A percentile compares a stretch with the other conserved stretches of the same genome.
These are phyloP conservation scores for Austroboletus rostrupii DNA, from an alignment of 1,284 basidiomycete genomes.

Conservation along the genomic window DNA sequence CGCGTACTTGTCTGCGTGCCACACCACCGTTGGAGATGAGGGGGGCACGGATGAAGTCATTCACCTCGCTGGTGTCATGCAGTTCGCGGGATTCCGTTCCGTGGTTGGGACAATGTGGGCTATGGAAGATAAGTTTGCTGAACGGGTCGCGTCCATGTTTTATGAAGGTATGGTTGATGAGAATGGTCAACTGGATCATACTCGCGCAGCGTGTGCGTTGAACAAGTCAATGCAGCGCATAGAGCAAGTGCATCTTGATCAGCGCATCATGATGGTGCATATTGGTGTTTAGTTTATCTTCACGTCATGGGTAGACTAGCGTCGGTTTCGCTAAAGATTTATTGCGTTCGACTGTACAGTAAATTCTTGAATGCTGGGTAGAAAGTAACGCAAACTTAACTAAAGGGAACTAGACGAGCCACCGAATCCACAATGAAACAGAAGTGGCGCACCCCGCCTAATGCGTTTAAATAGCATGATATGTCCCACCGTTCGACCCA, in stretches of 20 bases:
- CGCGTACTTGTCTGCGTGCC: constrained; percentile 33
- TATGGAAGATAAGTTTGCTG: constrained; percentile 1
- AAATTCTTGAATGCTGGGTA: too few species aligned
- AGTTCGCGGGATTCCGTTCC: constrained; percentile 5
- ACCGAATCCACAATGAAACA: not conserved
- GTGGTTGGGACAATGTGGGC: constrained; percentile 10
- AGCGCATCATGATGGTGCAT: not conserved
- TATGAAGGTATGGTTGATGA: constrained; percentile 5
- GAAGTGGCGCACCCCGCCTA: too few species aligned
- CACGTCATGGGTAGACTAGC: too few species aligned
- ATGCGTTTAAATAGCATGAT: constrained; percentile 6
- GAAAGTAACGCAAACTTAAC: too few species aligned
- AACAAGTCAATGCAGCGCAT: not conserved
- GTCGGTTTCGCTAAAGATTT: too few species aligned
- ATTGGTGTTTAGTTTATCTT: not conserved
- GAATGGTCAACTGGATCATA: constrained; percentile 1
- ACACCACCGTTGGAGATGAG: constrained; percentile 19
- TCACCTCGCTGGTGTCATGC: constrained; percentile 3
- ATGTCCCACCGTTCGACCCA: constrained; percentile 4
- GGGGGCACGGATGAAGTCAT: constrained; percentile 29
- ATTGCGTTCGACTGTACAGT: too few species aligned
- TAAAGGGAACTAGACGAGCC: too few species aligned
- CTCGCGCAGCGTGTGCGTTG: constrained; percentile 3
- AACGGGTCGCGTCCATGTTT: constrained; percentile 2
- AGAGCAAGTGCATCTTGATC: not conserved